Percentiles rank a stretch among this genome's conserved stretches.
Evolutionary conservation across 495 filamentous ascomycete species (phyloP).

Genomic region (Penicillium taxi): DNA sequence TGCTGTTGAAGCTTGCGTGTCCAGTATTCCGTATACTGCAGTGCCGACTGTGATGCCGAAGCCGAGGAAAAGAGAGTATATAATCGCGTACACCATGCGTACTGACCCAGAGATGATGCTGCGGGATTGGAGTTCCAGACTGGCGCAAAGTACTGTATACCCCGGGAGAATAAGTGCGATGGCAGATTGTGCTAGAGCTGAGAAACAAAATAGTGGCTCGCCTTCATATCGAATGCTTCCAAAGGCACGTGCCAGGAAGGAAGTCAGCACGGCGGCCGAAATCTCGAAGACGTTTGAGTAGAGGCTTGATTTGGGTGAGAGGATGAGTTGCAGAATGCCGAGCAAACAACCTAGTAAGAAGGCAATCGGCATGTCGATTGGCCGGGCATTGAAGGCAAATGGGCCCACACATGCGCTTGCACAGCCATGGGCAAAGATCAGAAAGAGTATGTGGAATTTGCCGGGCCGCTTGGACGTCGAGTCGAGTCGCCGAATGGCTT

Average conservation of each 20-base stretch:
- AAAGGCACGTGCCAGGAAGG: slow-evolving; percentile 82
- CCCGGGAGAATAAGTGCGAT: slow-evolving; percentile 92
- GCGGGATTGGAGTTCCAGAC: slow-evolving; percentile 78
- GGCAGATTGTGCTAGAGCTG: slow-evolving; percentile 78
- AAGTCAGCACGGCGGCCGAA: slow-evolving; percentile 74
- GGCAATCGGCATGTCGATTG: slow-evolving; percentile 80
- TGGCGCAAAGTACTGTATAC: slow-evolving; percentile 74
- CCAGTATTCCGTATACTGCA: slow-evolving; percentile 77
- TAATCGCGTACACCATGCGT: slow-evolving; percentile 92
- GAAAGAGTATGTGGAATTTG: slow-evolving; percentile 60
- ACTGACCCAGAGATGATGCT: slow-evolving; percentile 85
- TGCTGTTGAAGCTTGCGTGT: slow-evolving; percentile 61
- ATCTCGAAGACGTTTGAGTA: slow-evolving; percentile 87
- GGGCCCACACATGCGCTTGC: slow-evolving; percentile 75
- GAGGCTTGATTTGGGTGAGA: slow-evolving; percentile 72
- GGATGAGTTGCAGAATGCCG: slow-evolving; percentile 70
- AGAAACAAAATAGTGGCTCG: slow-evolving; percentile 79
- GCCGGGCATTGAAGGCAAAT: slow-evolving; percentile 81
- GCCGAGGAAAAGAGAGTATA: slow-evolving; percentile 93
- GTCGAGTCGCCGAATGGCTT: slow-evolving; percentile 65
- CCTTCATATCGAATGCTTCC: slow-evolving; percentile 59
- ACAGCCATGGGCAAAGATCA: slow-evolving; percentile 77
- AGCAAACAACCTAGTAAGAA: slow-evolving; percentile 81
- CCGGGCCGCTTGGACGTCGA: slow-evolving; percentile 53
- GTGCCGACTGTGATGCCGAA: slow-evolving; percentile 95